Percentiles rank a stretch among this genome's conserved stretches.
phyloP scores from a whole-genome alignment of 148 eudicot genomes.

The Silene uniflora region DNA sequence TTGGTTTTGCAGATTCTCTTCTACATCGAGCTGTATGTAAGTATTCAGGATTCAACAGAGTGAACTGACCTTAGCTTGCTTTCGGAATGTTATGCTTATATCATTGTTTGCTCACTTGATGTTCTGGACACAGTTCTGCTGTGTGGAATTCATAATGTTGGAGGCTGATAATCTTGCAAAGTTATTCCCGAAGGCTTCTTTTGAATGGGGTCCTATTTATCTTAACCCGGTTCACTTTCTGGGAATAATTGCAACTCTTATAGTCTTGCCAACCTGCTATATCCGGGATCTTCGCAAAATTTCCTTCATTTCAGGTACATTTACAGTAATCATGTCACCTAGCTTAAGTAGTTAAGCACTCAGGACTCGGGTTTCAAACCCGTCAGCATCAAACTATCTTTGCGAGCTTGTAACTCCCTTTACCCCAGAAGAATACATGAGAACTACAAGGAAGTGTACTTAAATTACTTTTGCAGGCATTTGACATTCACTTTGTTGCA shows the following conservation, averaged over 20 bases:
- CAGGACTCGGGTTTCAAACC: too few relatives aligned
- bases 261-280: conserved; percentile 69
- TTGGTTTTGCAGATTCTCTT: conserved; percentile 60
- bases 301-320: conserved; percentile 72
- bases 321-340: background rate
- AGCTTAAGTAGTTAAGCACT: too few relatives aligned
- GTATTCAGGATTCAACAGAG: conserved; percentile 20
- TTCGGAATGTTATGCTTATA: background rate
- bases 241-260: conserved; percentile 55
- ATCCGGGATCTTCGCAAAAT: conserved; percentile 62
- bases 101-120: background rate
- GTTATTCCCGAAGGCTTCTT: conserved; percentile 60
- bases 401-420: too few relatives aligned
- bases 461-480: too few relatives aligned
- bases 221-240: conserved; percentile 57
- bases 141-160: conserved; percentile 85
- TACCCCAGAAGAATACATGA: too few relatives aligned
- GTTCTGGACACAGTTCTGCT: conserved; percentile 50
- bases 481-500: too few relatives aligned
- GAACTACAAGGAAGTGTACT: too few relatives aligned
- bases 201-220: conserved; percentile 42
- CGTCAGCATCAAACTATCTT: too few relatives aligned
- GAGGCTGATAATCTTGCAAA: conserved; percentile 80
- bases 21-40: conserved; percentile 82
- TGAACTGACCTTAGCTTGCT: background rate